A percentile compares a stretch with the other conserved stretches of the same genome.
Conservation (phyloP, 2,329 filamentous ascomycete species). For the Penicillium sp. region DNA sequence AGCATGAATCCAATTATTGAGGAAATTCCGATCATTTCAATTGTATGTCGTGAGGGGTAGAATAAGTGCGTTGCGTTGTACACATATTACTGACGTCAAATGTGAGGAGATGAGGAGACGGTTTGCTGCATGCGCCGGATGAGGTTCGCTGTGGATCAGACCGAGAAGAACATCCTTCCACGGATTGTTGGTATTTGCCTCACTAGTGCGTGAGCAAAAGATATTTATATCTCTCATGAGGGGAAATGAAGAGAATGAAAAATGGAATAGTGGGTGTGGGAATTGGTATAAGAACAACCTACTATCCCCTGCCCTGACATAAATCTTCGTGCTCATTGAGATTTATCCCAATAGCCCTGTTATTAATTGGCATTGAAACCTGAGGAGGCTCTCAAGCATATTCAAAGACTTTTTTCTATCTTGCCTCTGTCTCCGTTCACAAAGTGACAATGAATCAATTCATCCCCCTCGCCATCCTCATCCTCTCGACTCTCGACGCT, state of each 20-base stretch:
- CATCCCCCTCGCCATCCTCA: neutral
- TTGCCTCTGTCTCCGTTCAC: neutral
- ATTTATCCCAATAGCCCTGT: neutral
- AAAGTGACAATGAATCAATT: neutral
- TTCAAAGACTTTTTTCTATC: neutral
- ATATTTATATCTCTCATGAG: neutral
- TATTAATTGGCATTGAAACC: neutral
- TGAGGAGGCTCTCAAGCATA: neutral
- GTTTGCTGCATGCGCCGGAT: neutral
- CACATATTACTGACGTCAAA: neutral
- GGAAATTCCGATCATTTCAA: neutral
- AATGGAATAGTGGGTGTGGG: neutral
- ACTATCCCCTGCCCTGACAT: neutral
- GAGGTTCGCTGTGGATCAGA: neutral
- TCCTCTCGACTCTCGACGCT: neutral
- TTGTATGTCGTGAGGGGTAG: neutral
- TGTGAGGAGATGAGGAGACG: neutral
- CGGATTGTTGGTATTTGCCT: neutral
- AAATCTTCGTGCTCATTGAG: neutral
- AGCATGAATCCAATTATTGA: neutral
- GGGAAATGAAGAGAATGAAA: neutral
- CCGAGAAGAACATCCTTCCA: neutral
- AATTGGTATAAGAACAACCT: neutral
- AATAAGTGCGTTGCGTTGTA: neutral
- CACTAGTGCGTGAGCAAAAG: neutral